These are phyloP conservation scores for Solanum gandarillasii DNA, from an alignment of 257 asterid genomes.

Conservation along the genomic window DNA sequence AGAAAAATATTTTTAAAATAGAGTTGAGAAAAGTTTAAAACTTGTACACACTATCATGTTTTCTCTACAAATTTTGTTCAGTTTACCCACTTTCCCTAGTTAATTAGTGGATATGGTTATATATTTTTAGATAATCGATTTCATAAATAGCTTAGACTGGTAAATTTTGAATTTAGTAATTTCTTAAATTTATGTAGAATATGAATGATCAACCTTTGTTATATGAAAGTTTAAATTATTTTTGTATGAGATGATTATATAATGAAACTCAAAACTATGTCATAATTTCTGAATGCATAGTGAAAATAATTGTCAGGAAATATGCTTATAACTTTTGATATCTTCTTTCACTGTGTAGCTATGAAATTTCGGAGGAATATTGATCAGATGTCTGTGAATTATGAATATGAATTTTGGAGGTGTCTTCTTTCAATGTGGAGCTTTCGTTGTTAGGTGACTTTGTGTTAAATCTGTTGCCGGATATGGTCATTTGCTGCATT, in stretches of 20 bases:
- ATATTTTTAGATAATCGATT: neutral
- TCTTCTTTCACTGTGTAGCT: neutral
- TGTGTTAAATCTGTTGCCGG: neutral
- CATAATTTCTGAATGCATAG: neutral
- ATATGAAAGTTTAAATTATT: neutral
- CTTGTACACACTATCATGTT: neutral
- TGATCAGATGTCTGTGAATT: neutral
- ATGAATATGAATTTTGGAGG: neutral
- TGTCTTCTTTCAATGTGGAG: neutral
- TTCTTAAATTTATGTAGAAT: neutral
- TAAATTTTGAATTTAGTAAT: neutral
- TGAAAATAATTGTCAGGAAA: too few species aligned
- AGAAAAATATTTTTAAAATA: too few species aligned
- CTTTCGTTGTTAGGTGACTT: neutral
- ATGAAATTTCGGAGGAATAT: neutral
- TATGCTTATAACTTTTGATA: neutral
- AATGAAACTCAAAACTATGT: neutral
- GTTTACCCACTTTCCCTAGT: neutral
- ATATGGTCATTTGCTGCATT: neutral
- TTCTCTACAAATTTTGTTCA: neutral
- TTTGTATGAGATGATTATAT: too few species aligned
- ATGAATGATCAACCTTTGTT: neutral
- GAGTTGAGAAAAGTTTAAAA: neutral
- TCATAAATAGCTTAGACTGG: neutral
- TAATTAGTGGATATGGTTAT: neutral